Percentiles rank a stretch among this genome's conserved stretches.
Evolutionary conservation across 225 moss, liverwort and hornwort species (phyloP).

Genomic region (Bryoerythrophyllum caledonicum): DNA sequence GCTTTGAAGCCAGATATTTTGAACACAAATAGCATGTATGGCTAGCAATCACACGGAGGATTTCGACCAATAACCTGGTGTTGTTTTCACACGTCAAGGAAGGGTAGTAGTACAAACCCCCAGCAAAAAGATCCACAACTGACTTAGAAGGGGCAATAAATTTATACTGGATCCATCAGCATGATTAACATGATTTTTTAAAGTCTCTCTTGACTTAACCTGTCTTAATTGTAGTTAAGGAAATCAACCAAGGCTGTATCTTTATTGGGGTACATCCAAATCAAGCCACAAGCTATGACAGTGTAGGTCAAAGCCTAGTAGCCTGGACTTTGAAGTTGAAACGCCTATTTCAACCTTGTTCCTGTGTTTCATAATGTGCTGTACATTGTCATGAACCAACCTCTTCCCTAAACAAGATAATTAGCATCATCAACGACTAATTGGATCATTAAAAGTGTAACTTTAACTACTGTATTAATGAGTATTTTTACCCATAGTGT

Average conservation of each 20-base stretch:
- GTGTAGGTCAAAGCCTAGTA: conserved; percentile 17
- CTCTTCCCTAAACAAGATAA: too few relatives aligned
- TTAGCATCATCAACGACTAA: too few relatives aligned
- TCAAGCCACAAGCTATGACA: background rate
- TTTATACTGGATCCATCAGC: background rate
- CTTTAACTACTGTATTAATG: too few relatives aligned
- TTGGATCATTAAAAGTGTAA: too few relatives aligned
- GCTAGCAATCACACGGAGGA: conserved; percentile 23
- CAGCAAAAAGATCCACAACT: background rate
- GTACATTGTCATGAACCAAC: too few relatives aligned
- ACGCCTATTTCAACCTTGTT: background rate
- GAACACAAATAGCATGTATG: conserved; percentile 22
- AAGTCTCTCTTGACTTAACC: conserved; percentile 3
- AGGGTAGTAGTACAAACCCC: background rate
- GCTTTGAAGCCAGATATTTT: background rate
- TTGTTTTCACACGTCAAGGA: conserved; percentile 16
- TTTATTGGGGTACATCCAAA: background rate
- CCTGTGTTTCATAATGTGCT: background rate
- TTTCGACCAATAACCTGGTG: conserved; percentile 1
- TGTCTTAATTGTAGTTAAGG: conserved; percentile 1
- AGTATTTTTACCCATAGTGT: too few relatives aligned
- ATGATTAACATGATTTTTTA: conserved; percentile 4
- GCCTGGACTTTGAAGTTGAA: background rate
- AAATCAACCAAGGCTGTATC: conserved; percentile 3
- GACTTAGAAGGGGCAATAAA: conserved; percentile 19